phyloP scores from a whole-genome alignment of 805 yeast genomes.

The Starmera dryadoides region DNA sequence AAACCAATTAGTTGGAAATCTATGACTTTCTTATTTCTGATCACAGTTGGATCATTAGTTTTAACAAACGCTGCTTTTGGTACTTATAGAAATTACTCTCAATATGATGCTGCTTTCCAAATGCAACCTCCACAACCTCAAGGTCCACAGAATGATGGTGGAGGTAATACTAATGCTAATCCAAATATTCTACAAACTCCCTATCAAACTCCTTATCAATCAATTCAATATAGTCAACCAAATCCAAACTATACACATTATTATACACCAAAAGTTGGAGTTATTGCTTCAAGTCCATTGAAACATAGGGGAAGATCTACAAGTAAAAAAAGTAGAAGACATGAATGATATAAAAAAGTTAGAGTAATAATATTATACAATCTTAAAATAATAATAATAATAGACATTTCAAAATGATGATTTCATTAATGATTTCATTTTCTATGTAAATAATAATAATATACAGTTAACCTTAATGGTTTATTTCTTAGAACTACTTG shows the following conservation, averaged over 20 bases:
- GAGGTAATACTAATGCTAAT: too few species aligned
- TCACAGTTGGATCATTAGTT: slow-evolving; percentile 44
- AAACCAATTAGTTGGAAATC: slow-evolving; percentile 68
- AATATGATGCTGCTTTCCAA: slow-evolving; percentile 3
- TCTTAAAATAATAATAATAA: too few species aligned
- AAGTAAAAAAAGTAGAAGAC: background rate
- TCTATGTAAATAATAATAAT: too few species aligned
- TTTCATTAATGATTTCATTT: too few species aligned
- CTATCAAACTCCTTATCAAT: slow-evolving; percentile 13
- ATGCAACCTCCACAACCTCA: slow-evolving; percentile 3
- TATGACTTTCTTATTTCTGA: slow-evolving; percentile 37
- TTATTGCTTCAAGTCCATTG: slow-evolving; percentile 11
- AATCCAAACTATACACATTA: slow-evolving; percentile 15
- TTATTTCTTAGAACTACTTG: too few species aligned
- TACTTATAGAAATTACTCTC: slow-evolving; percentile 25
- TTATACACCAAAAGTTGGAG: slow-evolving; percentile 12
- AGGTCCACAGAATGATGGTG: slow-evolving; percentile 1
- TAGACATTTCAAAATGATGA: too few species aligned
- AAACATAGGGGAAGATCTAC: background rate
- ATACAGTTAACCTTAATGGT: too few species aligned
- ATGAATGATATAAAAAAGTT: too few species aligned
- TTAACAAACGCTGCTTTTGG: slow-evolving; percentile 47
- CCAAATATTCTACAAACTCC: slow-evolving; percentile 12
- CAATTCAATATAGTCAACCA: slow-evolving; percentile 11
- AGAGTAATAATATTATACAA: too few species aligned